phyloP scores from a whole-genome alignment of 202 grass and related monocot species.

The Carex sylvatica region DNA sequence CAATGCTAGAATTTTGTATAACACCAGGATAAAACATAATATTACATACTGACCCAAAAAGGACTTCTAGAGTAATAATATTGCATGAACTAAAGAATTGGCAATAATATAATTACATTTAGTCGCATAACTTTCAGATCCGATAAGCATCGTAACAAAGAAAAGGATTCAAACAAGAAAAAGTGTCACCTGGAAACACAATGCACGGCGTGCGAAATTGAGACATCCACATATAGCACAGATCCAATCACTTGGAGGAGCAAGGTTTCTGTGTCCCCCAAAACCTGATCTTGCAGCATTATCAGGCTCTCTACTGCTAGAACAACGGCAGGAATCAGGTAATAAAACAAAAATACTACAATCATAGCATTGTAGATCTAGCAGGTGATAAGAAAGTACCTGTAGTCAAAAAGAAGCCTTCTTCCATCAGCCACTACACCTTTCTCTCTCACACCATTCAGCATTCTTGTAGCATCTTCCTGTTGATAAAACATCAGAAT shows the following conservation, averaged over 20 bases:
- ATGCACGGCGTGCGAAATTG: slow-evolving; percentile 95
- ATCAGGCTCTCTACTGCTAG: slow-evolving; percentile 94
- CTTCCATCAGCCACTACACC: slow-evolving; percentile 79
- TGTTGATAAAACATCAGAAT: slow-evolving; percentile 22
- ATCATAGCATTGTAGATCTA: slow-evolving; percentile 20
- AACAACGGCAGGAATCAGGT: slow-evolving; percentile 34
- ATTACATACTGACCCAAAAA: background rate
- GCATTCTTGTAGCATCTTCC: slow-evolving; percentile 91
- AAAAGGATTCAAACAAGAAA: background rate
- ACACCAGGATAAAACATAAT: background rate
- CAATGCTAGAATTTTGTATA: background rate
- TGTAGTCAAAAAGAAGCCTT: slow-evolving; percentile 82
- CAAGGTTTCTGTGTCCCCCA: slow-evolving; percentile 60
- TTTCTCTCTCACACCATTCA: slow-evolving; percentile 66
- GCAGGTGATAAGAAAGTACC: slow-evolving; percentile 38
- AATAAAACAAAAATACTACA: slow-evolving; percentile 23
- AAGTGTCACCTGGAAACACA: slow-evolving; percentile 83
- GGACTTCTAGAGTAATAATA: background rate
- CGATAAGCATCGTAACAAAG: background rate
- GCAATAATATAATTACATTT: background rate
- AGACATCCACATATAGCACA: slow-evolving; percentile 90
- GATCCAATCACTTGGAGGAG: slow-evolving; percentile 88
- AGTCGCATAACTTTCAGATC: background rate
- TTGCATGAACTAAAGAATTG: background rate
- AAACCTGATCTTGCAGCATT: slow-evolving; percentile 42